These are phyloP conservation scores for Xenosphaeropsis pyriputrescens DNA, from an alignment of 2,329 filamentous ascomycete genomes.

Conservation along the genomic window DNA sequence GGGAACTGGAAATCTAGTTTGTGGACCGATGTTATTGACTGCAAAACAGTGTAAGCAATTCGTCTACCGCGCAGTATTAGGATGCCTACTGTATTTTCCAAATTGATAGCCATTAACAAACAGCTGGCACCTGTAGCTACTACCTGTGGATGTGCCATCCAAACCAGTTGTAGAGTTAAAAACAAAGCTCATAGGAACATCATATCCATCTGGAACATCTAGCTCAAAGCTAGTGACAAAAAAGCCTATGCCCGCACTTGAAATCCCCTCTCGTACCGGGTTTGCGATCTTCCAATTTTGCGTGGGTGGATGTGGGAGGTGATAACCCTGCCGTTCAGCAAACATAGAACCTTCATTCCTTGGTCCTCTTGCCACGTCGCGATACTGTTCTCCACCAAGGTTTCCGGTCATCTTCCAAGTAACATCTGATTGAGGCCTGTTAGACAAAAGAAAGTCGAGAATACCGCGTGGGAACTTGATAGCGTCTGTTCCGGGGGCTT, in stretches of 20 bases:
- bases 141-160: slow-evolving; percentile 7
- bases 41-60: slow-evolving; percentile 19
- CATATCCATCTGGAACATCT: slow-evolving; percentile 37
- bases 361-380: slow-evolving; percentile 42
- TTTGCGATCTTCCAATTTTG: slow-evolving; percentile 25
- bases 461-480: slow-evolving; percentile 35
- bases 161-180: slow-evolving; percentile 30
- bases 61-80: no score
- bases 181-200: slow-evolving; percentile 44
- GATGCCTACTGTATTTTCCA: slow-evolving; percentile 33
- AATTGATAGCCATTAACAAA: slow-evolving; percentile 70
- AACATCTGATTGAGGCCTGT: slow-evolving; percentile 26
- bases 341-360: slow-evolving; percentile 52
- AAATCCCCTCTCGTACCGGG: slow-evolving; percentile 26
- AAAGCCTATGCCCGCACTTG: slow-evolving; percentile 37
- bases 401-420: slow-evolving; percentile 57
- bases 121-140: slow-evolving; percentile 43
- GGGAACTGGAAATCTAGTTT: slow-evolving; percentile 56
- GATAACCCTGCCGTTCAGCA: slow-evolving; percentile 47
- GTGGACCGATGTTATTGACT: slow-evolving; percentile 61
- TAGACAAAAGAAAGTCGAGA: background rate
- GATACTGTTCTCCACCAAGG: slow-evolving; percentile 47
- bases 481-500: slow-evolving; percentile 40
- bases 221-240: slow-evolving; percentile 40
- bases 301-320: slow-evolving; percentile 37